phyloP scores from a whole-genome alignment of 2,329 filamentous ascomycete species.

The Sporothrix protearum region DNA sequence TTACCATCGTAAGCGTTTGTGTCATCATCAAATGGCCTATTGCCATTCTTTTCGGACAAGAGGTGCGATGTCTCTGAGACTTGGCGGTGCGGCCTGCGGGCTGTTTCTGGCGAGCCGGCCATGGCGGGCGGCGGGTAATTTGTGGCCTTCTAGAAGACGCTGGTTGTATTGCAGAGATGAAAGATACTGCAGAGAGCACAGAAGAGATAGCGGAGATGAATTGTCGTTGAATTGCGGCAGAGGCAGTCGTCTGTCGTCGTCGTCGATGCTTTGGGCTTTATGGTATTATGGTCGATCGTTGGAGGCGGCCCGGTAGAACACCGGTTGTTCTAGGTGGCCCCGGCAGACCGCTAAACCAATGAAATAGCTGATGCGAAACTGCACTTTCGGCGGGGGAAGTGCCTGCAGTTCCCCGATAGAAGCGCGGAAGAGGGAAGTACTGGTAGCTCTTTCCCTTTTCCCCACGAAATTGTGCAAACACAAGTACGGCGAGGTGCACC shows the following conservation, averaged over 20 bases:
- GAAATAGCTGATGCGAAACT: not conserved
- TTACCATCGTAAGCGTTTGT: rapidly evolving
- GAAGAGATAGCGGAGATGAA: not conserved
- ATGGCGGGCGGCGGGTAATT: not conserved
- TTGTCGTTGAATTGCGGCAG: not conserved
- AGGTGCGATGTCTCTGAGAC: not conserved
- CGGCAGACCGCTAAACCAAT: slow-evolving; percentile 2
- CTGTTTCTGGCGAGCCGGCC: slow-evolving; percentile 7
- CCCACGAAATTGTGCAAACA: not conserved
- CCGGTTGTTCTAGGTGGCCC: not conserved
- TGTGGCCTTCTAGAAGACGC: not conserved
- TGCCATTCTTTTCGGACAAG: not conserved
- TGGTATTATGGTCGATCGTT: too few species aligned
- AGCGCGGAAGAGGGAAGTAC: not conserved
- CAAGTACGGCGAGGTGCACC: not conserved
- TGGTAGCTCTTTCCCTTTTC: not conserved
- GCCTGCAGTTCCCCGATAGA: not conserved
- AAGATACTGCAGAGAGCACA: not conserved
- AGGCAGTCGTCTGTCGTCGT: not conserved
- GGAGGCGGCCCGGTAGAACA: not conserved
- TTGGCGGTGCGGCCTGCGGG: slow-evolving; percentile 6
- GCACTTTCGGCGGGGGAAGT: not conserved
- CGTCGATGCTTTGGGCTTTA: slow-evolving; percentile 2
- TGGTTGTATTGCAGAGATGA: not conserved
- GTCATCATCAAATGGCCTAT: too few species aligned